Evolutionary conservation across 139 green algal species (phyloP).

Genomic region (Volvox africanus): DNA sequence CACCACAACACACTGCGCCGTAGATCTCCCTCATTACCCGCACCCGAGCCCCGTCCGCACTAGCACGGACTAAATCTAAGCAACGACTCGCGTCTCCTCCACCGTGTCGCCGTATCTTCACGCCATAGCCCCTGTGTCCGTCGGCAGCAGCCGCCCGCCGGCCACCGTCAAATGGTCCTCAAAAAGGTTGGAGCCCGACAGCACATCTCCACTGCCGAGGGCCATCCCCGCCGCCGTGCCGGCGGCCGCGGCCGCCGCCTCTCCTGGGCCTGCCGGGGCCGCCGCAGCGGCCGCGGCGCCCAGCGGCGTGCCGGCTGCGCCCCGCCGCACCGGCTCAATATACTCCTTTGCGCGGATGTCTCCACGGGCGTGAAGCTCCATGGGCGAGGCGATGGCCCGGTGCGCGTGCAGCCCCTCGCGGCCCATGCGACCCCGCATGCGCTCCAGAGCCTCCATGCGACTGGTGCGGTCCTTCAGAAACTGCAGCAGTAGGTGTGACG

Average conservation of each 20-base stretch:
- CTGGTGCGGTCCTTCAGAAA: constrained; percentile 43
- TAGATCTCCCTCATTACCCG: too few relatives aligned
- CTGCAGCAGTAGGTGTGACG: neutral
- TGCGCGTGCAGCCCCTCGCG: constrained; percentile 52
- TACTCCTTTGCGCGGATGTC: constrained; percentile 44
- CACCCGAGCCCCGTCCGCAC: too few relatives aligned
- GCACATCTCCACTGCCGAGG: neutral
- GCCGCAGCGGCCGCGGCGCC: neutral
- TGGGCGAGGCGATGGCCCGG: constrained; percentile 47
- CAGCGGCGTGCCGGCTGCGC: neutral
- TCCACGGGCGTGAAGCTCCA: constrained; percentile 52
- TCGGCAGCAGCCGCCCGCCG: neutral
- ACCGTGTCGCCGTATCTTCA: too few relatives aligned
- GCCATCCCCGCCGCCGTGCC: neutral
- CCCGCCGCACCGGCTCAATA: constrained; percentile 19
- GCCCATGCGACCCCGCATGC: constrained; percentile 36
- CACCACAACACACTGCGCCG: too few relatives aligned
- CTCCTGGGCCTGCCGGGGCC: neutral
- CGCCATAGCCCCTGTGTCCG: neutral
- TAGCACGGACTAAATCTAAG: too few relatives aligned
- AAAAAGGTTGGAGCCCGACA: neutral
- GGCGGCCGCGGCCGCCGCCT: neutral
- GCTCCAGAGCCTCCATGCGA: constrained; percentile 36
- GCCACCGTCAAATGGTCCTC: constrained; percentile 7
- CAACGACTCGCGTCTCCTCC: too few relatives aligned